phyloP scores from a whole-genome alignment of 306 rosid genomes.

The Dryas drummondii region DNA sequence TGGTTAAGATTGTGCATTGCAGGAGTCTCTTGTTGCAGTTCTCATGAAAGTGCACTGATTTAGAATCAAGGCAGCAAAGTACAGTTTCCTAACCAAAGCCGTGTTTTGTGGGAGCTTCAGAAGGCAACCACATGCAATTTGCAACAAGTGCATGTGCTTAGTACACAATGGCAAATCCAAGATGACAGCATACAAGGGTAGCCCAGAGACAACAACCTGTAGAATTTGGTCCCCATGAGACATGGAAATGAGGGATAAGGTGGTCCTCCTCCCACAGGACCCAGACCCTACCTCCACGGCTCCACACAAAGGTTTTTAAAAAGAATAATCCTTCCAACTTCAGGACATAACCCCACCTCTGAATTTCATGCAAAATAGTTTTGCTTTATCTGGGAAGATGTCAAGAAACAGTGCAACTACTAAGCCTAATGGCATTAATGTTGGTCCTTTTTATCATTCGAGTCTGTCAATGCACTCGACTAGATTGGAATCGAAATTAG shows the following conservation, averaged over 20 bases:
- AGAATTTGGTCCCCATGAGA: slow-evolving; percentile 21
- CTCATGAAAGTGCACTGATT: no score
- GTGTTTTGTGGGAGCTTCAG: background rate
- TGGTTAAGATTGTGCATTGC: background rate
- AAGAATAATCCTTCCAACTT: background rate
- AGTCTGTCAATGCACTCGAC: slow-evolving; percentile 1
- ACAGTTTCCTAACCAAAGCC: background rate
- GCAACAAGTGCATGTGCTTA: background rate
- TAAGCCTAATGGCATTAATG: background rate
- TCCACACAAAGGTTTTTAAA: background rate
- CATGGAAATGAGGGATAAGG: slow-evolving; percentile 22
- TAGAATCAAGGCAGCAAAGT: background rate
- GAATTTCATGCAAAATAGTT: background rate
- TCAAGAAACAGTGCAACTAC: background rate
- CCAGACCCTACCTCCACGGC: slow-evolving; percentile 16
- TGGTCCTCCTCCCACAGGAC: slow-evolving; percentile 18
- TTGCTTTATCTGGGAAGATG: background rate
- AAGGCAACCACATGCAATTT: background rate
- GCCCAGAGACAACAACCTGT: background rate
- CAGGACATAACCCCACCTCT: no score
- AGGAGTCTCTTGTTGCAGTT: no score
- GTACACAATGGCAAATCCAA: background rate
- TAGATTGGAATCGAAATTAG: background rate
- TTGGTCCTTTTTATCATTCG: background rate
- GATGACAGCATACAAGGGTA: background rate